Percentiles rank a stretch among this genome's conserved stretches.
Evolutionary conservation across 331 rosid genomes (phyloP).

Genomic region (Telfairia occidentalis): DNA sequence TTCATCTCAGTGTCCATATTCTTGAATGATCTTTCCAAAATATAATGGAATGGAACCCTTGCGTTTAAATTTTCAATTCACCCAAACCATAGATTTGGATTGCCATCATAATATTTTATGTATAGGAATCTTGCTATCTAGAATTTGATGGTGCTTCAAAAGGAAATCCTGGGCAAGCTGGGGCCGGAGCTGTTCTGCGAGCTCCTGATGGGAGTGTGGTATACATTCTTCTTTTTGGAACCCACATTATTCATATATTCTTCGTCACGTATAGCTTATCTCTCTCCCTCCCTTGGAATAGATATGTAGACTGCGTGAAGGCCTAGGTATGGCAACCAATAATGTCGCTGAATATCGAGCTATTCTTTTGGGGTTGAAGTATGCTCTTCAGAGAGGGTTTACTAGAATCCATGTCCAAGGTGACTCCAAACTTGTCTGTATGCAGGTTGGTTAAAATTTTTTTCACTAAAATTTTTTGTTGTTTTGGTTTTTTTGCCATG

Average conservation of each 20-base stretch:
- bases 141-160: slow-evolving; percentile 87
- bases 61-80: neutral
- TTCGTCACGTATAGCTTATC: slow-evolving; percentile 19
- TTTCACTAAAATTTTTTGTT: neutral
- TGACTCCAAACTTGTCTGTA: slow-evolving; percentile 91
- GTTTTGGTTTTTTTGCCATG: neutral
- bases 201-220: slow-evolving; percentile 70
- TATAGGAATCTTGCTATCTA: slow-evolving; percentile 47
- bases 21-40: neutral
- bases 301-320: slow-evolving; percentile 84
- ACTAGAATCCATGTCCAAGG: slow-evolving; percentile 49
- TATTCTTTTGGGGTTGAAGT: slow-evolving; percentile 69
- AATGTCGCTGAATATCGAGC: slow-evolving; percentile 94
- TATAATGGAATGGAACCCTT: neutral
- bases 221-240: slow-evolving; percentile 17
- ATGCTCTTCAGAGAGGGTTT: slow-evolving; percentile 74
- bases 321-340: slow-evolving; percentile 51
- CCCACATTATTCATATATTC: slow-evolving; percentile 10
- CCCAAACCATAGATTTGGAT: neutral
- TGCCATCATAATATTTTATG: slow-evolving; percentile 11
- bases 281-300: slow-evolving; percentile 23
- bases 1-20: neutral
- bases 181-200: slow-evolving; percentile 84
- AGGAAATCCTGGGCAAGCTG: slow-evolving; percentile 95
- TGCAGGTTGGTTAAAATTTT: slow-evolving; percentile 58